Evolutionary conservation across 2,329 filamentous ascomycete species (phyloP).

Genomic region (Botrytis fragariae): DNA sequence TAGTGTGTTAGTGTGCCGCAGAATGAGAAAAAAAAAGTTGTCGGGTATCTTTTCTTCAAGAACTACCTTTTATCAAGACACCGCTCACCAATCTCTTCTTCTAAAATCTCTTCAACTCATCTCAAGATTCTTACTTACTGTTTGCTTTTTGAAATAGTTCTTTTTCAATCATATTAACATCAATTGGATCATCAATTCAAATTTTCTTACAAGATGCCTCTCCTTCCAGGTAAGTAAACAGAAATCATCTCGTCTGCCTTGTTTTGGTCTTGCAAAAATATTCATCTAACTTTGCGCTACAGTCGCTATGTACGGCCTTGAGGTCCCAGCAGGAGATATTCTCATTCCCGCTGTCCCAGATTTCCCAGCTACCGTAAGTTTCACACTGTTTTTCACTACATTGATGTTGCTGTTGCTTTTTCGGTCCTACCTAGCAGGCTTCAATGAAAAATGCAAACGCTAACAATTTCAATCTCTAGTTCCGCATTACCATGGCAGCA

Average conservation of each 20-base stretch:
- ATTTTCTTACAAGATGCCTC: constrained; percentile 48
- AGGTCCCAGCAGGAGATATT: constrained; percentile 81
- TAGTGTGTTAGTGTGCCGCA: constrained; percentile 24
- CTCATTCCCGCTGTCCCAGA: constrained; percentile 76
- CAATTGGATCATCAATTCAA: constrained; percentile 18
- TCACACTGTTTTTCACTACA: not conserved
- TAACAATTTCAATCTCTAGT: constrained; percentile 51
- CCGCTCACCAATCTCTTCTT: constrained; percentile 22
- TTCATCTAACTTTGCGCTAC: constrained; percentile 39
- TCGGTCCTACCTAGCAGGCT: not conserved
- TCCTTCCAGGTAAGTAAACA: constrained; percentile 45
- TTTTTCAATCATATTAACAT: constrained; percentile 6
- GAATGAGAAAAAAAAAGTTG: constrained; percentile 31
- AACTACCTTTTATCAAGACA: constrained; percentile 22
- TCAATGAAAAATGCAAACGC: constrained; percentile 10
- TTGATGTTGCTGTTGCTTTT: not conserved
- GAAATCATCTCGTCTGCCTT: not conserved
- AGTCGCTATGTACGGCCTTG: constrained; percentile 87
- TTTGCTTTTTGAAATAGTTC: not conserved
- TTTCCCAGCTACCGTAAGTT: constrained; percentile 79
- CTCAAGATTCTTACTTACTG: constrained; percentile 1
- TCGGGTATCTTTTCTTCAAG: constrained; percentile 25
- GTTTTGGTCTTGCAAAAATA: constrained; percentile 4
- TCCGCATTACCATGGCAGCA: constrained; percentile 97
- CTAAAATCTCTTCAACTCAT: constrained; percentile 16